These are phyloP conservation scores for Kuraishia hungarica DNA, from an alignment of 805 yeast species.

Conservation along the genomic window DNA sequence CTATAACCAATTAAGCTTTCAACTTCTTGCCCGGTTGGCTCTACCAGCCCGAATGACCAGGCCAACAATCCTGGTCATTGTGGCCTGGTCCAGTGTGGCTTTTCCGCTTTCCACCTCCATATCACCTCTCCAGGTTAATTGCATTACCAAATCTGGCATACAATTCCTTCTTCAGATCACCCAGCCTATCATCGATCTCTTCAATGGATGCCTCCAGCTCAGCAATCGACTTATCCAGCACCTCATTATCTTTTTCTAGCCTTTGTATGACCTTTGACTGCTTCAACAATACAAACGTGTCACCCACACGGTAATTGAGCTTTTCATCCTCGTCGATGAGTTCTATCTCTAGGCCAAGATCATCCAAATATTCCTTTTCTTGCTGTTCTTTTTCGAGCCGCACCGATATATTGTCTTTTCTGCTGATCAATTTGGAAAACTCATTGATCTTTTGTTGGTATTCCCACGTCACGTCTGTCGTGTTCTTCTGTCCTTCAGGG, in stretches of 20 bases:
- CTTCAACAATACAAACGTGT: conserved; percentile 60
- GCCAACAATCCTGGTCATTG: no score
- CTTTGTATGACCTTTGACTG: conserved; percentile 60
- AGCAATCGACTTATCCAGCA: conserved; percentile 40
- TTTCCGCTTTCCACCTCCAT: no score
- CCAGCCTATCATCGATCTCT: conserved; percentile 44
- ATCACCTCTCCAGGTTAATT: conserved; percentile 68
- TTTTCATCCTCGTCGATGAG: conserved; percentile 70
- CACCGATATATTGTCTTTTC: conserved; percentile 49
- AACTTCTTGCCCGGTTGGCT: no score
- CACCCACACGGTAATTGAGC: conserved; percentile 76
- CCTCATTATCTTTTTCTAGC: conserved; percentile 54
- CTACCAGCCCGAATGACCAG: no score
- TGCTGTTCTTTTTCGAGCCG: conserved; percentile 40
- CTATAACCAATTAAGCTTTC: no score
- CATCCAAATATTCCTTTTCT: conserved; percentile 86
- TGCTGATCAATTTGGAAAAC: conserved; percentile 74
- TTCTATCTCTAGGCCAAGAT: conserved; percentile 77
- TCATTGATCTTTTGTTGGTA: conserved; percentile 88
- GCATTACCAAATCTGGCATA: conserved; percentile 87
- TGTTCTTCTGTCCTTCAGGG: conserved; percentile 48
- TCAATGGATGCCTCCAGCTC: conserved; percentile 37
- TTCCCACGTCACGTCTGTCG: conserved; percentile 61
- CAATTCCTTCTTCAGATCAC: conserved; percentile 57
- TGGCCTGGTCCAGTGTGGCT: no score